Evolutionary conservation across 2,329 filamentous ascomycete genomes (phyloP), one percentile per base, ranked within the genome.

Genomic region (Phoma sp.): DNA sequence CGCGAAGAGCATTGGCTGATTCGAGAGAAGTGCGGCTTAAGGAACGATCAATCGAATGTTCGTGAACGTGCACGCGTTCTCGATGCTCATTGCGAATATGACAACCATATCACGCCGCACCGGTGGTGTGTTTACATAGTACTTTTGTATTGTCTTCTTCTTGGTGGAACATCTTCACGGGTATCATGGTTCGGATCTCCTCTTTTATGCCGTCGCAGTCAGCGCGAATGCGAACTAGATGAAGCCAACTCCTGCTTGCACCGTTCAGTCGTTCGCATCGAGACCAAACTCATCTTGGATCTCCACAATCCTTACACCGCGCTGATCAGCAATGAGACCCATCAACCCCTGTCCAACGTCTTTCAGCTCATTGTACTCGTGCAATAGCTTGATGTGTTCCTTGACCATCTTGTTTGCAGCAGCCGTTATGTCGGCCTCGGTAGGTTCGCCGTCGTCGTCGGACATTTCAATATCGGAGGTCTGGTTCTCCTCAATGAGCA

Each of bases 361-460:
- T 59, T 87, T 85, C 63, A 90, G 85, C 70, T 89, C 87, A 64
- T 91, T 91, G 74, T 90, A 91, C 53, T 84, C 78, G 61, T 89
- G 87, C 29, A 91, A 77, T 4, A 87, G 77, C 55, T 80, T 80
- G 66, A 90, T 90, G 69, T 90, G 88, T 29, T 77, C 76, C 49
- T 85, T 82, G 46, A 88, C 84, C 9, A 84, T 83, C 19, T 76
- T 74, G 36, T 82, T 77, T 0, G 84, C 79, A 10, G 80, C 77
- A 13, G 61, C 72, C 58, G 77, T 69, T 4, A 76, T 55, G 8
- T 73, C 69, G n/a, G 55, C 58, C 3, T 72, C 65, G 12, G 68
- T 69, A 31, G 68, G 63, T 37, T 65, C 75, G 54, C 63, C 63
- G 43, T 57, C 47, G 6, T 54, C 43, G 17, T 58, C 47, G 6